Evolutionary conservation across 1,284 basidiomycete species (phyloP), one percentile per base, ranked within the genome.

Genomic region (Fomitopsis betulina): DNA sequence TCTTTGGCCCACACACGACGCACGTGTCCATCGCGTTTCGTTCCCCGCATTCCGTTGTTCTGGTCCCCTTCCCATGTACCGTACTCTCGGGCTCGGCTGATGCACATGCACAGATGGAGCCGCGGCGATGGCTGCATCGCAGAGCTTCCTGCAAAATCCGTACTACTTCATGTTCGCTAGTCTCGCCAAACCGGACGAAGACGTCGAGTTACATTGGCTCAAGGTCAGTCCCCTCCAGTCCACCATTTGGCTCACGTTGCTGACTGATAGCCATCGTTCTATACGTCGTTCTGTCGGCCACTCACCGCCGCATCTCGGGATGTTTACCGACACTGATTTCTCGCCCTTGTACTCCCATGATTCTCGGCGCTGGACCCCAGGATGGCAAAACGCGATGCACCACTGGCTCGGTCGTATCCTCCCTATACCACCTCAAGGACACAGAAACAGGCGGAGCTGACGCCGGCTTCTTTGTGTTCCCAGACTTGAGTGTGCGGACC

Each of bases 101-200:
- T 40, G 21, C 30, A 40, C 13, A 51, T 51, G 49, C 35, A 23
- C 55, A 67, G 62, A 66, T 47, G 62, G 62, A 2, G 25, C 63
- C 35, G 54, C 57, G 45, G 63, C 61, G 21, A 62, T 63, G 38
- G 66, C 62, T 62, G 79, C 72, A 72, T 78, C 72, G 70, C 73
- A 74, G 54, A 77, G 78, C 27, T 92, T 86, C 70, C 79, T 91
- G 15, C 89, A 96, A 74, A 95, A 93, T 64, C 94, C 94, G 0
- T 95, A 95, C 72, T 95, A 95, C 70, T 96, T 97, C 73, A 94
- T 95, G 85, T 96, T 94, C 66, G 94, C 94, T 5, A 87, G 86
- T 63, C 81, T 96, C 23, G 91, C 93, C 0, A 89, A 92, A 64
- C 91, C 91, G 0, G 92, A 94, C 64, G 86, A 91, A 61, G 93